These are phyloP conservation scores for Asterophora parasitica DNA, from an alignment of 768 basidiomycete genomes.

Conservation along the genomic window DNA sequence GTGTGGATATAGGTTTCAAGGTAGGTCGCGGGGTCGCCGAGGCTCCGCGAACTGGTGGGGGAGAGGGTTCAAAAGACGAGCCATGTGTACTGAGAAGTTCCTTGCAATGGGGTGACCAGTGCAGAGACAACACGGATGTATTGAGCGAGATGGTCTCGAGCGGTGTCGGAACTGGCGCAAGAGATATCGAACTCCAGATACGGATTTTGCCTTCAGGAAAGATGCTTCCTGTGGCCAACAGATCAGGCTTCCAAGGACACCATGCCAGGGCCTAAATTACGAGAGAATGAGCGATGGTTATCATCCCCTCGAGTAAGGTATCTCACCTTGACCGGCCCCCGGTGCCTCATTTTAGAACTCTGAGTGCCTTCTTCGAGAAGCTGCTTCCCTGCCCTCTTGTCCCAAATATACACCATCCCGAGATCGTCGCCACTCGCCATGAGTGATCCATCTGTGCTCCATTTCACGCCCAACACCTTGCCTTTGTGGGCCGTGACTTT, in stretches of 20 bases:
- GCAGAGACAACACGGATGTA: conserved; percentile 60
- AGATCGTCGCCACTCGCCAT: conserved; percentile 84
- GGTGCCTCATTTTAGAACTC: conserved; percentile 67
- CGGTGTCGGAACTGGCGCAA: conserved; percentile 26
- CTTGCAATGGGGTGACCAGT: conserved; percentile 83
- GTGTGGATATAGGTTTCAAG: conserved; percentile 41
- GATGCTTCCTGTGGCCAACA: conserved; percentile 75
- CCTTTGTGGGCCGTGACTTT: conserved; percentile 51
- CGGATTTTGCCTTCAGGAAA: conserved; percentile 70
- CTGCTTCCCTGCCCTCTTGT: conserved; percentile 41
- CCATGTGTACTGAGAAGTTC: conserved; percentile 91
- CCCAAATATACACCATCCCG: conserved; percentile 86
- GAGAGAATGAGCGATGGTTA: conserved; percentile 1
- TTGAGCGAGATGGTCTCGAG: conserved; percentile 72
- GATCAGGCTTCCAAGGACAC: conserved; percentile 78
- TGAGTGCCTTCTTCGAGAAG: conserved; percentile 33
- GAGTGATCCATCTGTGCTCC: conserved; percentile 69
- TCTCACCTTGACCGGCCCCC: conserved; percentile 53
- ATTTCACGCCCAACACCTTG: conserved; percentile 73
- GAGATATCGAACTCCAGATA: conserved; percentile 56
- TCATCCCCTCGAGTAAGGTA: background rate
- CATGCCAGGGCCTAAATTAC: conserved; percentile 66
- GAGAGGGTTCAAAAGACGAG: conserved; percentile 47
- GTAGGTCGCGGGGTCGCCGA: conserved; percentile 33
- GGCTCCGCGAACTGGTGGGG: conserved; percentile 24